These are phyloP conservation scores for Phoenix roebelenii DNA, from an alignment of 176 grass and related monocot species.

Conservation along the genomic window DNA sequence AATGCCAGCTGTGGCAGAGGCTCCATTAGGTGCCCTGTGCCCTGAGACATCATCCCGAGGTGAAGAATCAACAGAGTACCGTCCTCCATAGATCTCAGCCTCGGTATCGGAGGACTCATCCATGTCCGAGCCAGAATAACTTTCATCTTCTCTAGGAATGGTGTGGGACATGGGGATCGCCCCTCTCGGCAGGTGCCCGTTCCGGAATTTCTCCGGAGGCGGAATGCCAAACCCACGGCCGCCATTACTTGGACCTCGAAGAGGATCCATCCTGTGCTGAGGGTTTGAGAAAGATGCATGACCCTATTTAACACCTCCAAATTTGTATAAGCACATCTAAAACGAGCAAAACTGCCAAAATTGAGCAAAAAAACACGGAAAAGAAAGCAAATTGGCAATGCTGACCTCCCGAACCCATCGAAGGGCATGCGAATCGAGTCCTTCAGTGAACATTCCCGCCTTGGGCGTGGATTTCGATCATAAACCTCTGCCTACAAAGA, in stretches of 20 bases:
- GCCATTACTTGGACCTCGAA: conserved; percentile 27
- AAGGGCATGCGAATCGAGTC: conserved; percentile 64
- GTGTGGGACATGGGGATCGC: conserved; percentile 47
- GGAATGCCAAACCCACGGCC: conserved; percentile 51
- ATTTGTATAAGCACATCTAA: not conserved
- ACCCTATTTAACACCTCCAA: conserved; percentile 2
- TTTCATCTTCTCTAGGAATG: conserved; percentile 31
- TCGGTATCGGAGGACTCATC: conserved; percentile 83
- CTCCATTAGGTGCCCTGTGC: conserved; percentile 17
- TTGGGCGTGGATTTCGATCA: conserved; percentile 6
- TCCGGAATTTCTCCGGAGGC: conserved; percentile 83
- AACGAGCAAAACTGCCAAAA: not conserved
- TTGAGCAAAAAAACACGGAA: conserved; percentile 1
- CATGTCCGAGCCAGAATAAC: conserved; percentile 68
- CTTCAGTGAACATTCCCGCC: conserved; percentile 81
- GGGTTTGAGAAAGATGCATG: conserved; percentile 23
- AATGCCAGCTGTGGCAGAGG: conserved; percentile 15
- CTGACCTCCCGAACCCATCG: conserved; percentile 88
- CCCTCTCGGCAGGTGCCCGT: conserved; percentile 52
- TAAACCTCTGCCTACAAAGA: conserved; percentile 35
- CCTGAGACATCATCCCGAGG: conserved; percentile 22
- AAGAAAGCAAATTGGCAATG: not conserved
- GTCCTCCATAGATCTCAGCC: conserved; percentile 48
- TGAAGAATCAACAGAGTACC: conserved; percentile 74
- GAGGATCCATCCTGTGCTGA: conserved; percentile 44